Conservation (phyloP, 2,329 filamentous ascomycete species). For the Neofusicoccum umdonicola region DNA sequence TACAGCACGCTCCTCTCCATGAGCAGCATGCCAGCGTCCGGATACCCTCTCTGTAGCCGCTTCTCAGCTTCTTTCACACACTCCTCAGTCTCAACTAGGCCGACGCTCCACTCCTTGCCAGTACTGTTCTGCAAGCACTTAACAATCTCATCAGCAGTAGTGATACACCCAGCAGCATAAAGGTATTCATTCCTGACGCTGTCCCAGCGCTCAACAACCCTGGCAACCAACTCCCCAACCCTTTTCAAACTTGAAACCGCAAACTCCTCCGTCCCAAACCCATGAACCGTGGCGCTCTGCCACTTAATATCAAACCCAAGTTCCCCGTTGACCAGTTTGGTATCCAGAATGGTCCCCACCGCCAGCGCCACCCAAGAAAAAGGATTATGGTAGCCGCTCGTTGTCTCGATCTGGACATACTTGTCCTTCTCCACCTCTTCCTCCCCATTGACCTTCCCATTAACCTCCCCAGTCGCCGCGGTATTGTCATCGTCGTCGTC, state of each 20-base stretch:
- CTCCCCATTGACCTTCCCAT: not conserved
- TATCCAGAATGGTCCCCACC: constrained; percentile 34
- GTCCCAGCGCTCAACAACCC: constrained; percentile 31
- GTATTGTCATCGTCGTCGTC: not conserved
- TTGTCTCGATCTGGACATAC: not conserved
- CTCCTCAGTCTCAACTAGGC: constrained; percentile 33
- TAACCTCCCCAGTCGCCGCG: not conserved
- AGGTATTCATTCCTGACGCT: constrained; percentile 35
- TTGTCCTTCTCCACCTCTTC: not conserved
- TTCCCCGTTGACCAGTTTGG: constrained; percentile 31
- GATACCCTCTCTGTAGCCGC: constrained; percentile 37
- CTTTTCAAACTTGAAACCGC: constrained; percentile 34
- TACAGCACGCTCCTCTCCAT: constrained; percentile 39
- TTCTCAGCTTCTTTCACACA: constrained; percentile 34
- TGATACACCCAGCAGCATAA: constrained; percentile 33
- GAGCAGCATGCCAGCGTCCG: constrained; percentile 39
- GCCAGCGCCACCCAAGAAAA: constrained; percentile 37
- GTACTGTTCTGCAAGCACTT: constrained; percentile 28
- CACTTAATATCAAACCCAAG: constrained; percentile 40
- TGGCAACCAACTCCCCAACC: constrained; percentile 29
- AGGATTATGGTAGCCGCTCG: not conserved
- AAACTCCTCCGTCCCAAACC: constrained; percentile 34
- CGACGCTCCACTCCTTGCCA: constrained; percentile 30
- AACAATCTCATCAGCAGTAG: constrained; percentile 33
- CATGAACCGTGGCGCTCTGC: constrained; percentile 40